Conservation (phyloP, 1,284 basidiomycete genomes). For the Pholiota adiposa region DNA sequence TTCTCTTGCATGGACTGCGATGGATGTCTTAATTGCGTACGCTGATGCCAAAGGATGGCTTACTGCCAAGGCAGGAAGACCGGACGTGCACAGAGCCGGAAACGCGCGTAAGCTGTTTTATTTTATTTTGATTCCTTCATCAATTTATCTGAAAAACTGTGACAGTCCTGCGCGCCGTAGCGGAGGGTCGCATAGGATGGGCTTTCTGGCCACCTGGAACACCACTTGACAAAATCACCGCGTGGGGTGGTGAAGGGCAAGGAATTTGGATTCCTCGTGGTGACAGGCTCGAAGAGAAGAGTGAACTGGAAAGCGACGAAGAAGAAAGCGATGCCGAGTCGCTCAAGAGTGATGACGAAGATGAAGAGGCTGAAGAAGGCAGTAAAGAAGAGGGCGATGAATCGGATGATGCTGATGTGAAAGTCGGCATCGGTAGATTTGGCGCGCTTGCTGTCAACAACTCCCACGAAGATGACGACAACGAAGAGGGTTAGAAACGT, state of each 20-base stretch:
- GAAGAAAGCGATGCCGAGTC: slow-evolving; percentile 29
- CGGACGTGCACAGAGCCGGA: slow-evolving; percentile 87
- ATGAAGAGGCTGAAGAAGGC: slow-evolving; percentile 32
- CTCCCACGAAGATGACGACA: slow-evolving; percentile 25
- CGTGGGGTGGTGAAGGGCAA: slow-evolving; percentile 33
- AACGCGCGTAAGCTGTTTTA: slow-evolving; percentile 71
- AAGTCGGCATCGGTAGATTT: slow-evolving; percentile 40
- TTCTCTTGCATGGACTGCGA: slow-evolving; percentile 68
- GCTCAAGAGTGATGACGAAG: slow-evolving; percentile 36
- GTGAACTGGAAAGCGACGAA: slow-evolving; percentile 30
- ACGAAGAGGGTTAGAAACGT: slow-evolving; percentile 27
- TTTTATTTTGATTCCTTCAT: neutral
- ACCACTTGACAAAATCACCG: slow-evolving; percentile 30
- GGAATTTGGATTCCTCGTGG: slow-evolving; percentile 65
- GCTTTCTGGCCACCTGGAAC: slow-evolving; percentile 79
- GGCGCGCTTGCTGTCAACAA: slow-evolving; percentile 38
- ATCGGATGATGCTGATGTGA: slow-evolving; percentile 28
- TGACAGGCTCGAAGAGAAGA: slow-evolving; percentile 30
- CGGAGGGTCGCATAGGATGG: slow-evolving; percentile 83
- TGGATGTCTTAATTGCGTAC: slow-evolving; percentile 80
- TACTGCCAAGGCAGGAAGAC: slow-evolving; percentile 88
- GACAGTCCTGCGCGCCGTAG: slow-evolving; percentile 76
- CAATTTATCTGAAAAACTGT: neutral
- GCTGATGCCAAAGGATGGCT: slow-evolving; percentile 81
- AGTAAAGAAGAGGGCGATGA: slow-evolving; percentile 37